Base-by-base conservation (phyloP, 2,329 filamentous ascomycete genomes). In the Ceratocystis ficicola region DNA sequence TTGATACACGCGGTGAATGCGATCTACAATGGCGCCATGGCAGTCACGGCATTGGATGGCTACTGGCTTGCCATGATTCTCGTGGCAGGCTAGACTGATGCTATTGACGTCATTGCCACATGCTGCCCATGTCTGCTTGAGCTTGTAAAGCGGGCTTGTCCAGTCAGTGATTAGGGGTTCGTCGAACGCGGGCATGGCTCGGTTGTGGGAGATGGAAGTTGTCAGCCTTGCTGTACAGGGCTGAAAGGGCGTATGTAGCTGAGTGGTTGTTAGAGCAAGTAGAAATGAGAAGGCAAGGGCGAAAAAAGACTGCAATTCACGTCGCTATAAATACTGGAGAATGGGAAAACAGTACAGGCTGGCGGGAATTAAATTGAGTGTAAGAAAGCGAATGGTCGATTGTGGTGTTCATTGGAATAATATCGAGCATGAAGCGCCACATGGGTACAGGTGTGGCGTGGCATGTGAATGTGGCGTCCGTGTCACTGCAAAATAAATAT, bases 31-130 rank as follows among this genome's bases (percentile, higher is more conserved):
- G 65, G 78, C 75, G 22, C 72, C 72, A 72, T 79, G 81, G 71
- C 81, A 83, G 28, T 75, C 73, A 8, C 75, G 70, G 70, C 81
- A 84, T 57, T 81, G 75, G 6, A 75, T 69, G 15, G 80, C 72
- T 62, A 78, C 75, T 55, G 70, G 71, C 69, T 78, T 77, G 52
- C 72, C 73, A 68, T 80, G 80, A 17, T 77, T 74, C 41, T 73
- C 71, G 25, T 71, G 70, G 70, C 81, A 83, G n/a, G 72, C 71
- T 20, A 70, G 70, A 68, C 76, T 78, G 68, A 82, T 75, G 3
- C 72, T 73, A 41, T 76, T 72, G 22, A 81, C 73, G 65, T 79
- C 76, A 17, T 75, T 72, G 48, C 74, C 72, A 68, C 79, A 79
- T 52, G 74, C 71, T n/a, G 36, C 46, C 65, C 68, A 68, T 17